A percentile compares a stretch with the other conserved stretches of the same genome.
Conservation (phyloP, 208 protist genomes). For the Borovskyia barvae region DNA sequence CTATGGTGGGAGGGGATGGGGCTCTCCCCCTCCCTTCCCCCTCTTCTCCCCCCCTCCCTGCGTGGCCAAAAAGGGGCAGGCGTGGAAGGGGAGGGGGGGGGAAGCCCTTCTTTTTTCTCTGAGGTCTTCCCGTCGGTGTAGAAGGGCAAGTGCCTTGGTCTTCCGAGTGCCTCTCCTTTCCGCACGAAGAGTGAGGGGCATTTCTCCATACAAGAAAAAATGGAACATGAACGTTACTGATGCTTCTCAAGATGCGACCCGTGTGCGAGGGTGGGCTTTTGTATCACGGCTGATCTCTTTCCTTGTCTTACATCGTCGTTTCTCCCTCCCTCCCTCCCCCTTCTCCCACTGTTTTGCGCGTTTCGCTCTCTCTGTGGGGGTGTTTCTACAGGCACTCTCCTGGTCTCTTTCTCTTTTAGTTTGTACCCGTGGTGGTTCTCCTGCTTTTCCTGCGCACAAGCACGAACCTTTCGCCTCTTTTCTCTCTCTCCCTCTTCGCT, state of each 20-base stretch:
- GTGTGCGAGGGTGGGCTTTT: neutral
- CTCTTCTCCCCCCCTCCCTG: no score
- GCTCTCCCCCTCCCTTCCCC: no score
- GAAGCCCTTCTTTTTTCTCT: no score
- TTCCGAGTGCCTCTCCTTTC: neutral
- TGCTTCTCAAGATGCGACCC: neutral
- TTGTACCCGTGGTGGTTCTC: neutral
- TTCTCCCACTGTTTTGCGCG: conserved; percentile 1
- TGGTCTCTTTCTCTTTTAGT: conserved; percentile 1
- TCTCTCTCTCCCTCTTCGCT: neutral
- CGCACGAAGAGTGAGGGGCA: neutral
- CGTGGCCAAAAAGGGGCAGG: no score
- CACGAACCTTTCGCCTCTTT: neutral
- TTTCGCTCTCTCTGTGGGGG: no score
- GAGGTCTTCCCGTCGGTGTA: no score
- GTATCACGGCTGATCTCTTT: neutral
- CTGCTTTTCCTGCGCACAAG: neutral
- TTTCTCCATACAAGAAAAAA: neutral
- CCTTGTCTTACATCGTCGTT: neutral
- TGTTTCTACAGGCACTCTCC: no score
- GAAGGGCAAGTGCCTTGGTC: neutral
- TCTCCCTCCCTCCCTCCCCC: conserved; percentile 6
- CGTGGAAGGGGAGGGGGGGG: no score
- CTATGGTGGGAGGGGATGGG: no score
- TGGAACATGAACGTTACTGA: neutral